Evolutionary conservation across 1,139 yeast genomes (phyloP).

Genomic region (Suhomyces yuchorum): DNA sequence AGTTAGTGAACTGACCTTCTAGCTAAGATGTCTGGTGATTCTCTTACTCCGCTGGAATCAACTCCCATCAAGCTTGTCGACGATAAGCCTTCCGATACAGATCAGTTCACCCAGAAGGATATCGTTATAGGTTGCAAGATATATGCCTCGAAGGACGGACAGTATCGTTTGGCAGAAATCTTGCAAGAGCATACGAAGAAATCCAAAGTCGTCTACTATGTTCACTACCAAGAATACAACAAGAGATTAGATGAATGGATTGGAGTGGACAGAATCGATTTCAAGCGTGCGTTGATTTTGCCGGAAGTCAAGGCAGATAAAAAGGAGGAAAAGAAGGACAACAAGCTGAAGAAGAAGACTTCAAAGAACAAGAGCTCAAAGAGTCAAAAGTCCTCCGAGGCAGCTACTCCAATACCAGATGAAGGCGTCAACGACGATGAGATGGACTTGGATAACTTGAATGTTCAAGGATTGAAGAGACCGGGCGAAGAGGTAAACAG

Average conservation of each 20-base stretch:
- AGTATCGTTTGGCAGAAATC: constrained; percentile 79
- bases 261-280: constrained; percentile 67
- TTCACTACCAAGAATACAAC: constrained; percentile 91
- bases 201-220: constrained; percentile 81
- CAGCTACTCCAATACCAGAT: constrained; percentile 26
- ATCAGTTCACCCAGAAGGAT: constrained; percentile 44
- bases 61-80: constrained; percentile 14
- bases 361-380: constrained; percentile 13
- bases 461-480: constrained; percentile 75
- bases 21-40: constrained; percentile 7
- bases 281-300: constrained; percentile 62
- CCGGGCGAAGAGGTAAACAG: constrained; percentile 74
- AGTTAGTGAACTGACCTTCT: background rate
- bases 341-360: constrained; percentile 20
- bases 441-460: constrained; percentile 83
- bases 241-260: constrained; percentile 94
- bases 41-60: constrained; percentile 12
- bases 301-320: constrained; percentile 68
- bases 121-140: constrained; percentile 76
- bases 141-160: constrained; percentile 78
- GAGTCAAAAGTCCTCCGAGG: constrained; percentile 20
- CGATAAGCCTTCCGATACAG: constrained; percentile 13
- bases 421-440: constrained; percentile 53
- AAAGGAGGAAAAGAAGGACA: constrained; percentile 26
- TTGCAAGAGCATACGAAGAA: constrained; percentile 75